Evolutionary conservation across 177 flowering plant species (phyloP).

Genomic region (Vitis hybrid): DNA sequence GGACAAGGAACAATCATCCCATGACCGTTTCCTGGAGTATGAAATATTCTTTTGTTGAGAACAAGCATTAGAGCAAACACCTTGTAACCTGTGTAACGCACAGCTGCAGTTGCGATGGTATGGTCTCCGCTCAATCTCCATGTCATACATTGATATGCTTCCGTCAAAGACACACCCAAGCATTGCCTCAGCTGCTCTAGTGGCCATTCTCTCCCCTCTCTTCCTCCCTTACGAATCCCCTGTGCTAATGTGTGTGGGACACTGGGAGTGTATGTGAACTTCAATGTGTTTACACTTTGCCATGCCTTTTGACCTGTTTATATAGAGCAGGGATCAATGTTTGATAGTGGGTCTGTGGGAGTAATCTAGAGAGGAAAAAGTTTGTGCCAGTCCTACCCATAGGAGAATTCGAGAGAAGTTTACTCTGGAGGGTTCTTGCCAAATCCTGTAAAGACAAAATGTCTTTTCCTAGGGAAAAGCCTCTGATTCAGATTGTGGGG

Average conservation of each 20-base stretch:
- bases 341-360: too few relatives aligned
- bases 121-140: slow-evolving; percentile 35
- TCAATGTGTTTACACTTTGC: neutral
- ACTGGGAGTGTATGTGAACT: neutral
- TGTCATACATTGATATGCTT: slow-evolving; percentile 17
- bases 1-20: slow-evolving; percentile 11
- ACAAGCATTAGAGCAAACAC: slow-evolving; percentile 13
- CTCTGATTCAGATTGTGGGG: too few relatives aligned
- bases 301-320: slow-evolving; percentile 3
- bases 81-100: slow-evolving; percentile 25
- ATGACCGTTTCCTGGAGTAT: slow-evolving; percentile 17
- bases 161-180: slow-evolving; percentile 24
- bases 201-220: slow-evolving; percentile 18
- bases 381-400: neutral
- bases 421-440: neutral
- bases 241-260: neutral
- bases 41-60: slow-evolving; percentile 11
- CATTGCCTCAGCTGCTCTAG: slow-evolving; percentile 15
- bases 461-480: slow-evolving; percentile 1
- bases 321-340: slow-evolving; percentile 1
- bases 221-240: neutral
- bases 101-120: slow-evolving; percentile 41
- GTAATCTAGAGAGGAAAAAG: too few relatives aligned
- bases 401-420: slow-evolving; percentile 1
- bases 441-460: slow-evolving; percentile 3